Conservation (phyloP, 2,329 filamentous ascomycete species). For the Dryadomyces quercivorus region DNA sequence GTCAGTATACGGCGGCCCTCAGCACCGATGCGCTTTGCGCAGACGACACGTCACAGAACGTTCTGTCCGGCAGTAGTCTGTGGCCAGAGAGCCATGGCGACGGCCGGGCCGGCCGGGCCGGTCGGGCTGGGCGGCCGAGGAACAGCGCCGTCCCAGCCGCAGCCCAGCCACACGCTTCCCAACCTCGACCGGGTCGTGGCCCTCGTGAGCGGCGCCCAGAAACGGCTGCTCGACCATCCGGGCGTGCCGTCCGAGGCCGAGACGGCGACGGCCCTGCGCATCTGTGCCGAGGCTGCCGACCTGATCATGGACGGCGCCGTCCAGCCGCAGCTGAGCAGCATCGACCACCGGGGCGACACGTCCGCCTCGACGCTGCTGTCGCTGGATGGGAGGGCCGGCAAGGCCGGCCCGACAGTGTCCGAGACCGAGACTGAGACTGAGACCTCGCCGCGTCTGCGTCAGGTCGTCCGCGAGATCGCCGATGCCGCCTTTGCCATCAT, state of each 20-base stretch:
- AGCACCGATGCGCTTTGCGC: neutral
- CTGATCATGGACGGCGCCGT: conserved; percentile 20
- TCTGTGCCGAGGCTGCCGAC: conserved; percentile 31
- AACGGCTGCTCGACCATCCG: conserved; percentile 30
- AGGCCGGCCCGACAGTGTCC: neutral
- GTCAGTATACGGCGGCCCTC: neutral
- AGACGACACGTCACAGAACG: no score
- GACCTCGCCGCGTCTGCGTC: conserved; percentile 18
- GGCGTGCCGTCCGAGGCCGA: conserved; percentile 32
- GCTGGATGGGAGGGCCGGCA: conserved; percentile 15
- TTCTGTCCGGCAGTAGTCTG: conserved; percentile 9
- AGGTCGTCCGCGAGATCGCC: conserved; percentile 40
- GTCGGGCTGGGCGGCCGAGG: no score
- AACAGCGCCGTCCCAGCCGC: neutral
- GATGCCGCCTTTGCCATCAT: conserved; percentile 57
- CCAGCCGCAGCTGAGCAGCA: conserved; percentile 26
- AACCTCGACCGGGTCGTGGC: conserved; percentile 27
- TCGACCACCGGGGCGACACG: conserved; percentile 26
- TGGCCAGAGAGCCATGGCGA: conserved; percentile 10
- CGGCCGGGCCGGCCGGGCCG: no score
- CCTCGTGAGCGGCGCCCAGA: conserved; percentile 28
- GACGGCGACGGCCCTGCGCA: conserved; percentile 30
- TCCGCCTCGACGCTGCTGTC: conserved; percentile 44
- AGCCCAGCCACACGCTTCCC: conserved; percentile 12
- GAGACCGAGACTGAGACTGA: neutral